phyloP scores from a whole-genome alignment of 371 early-diverging fungal genomes.

The Rhizomucor pusillus region DNA sequence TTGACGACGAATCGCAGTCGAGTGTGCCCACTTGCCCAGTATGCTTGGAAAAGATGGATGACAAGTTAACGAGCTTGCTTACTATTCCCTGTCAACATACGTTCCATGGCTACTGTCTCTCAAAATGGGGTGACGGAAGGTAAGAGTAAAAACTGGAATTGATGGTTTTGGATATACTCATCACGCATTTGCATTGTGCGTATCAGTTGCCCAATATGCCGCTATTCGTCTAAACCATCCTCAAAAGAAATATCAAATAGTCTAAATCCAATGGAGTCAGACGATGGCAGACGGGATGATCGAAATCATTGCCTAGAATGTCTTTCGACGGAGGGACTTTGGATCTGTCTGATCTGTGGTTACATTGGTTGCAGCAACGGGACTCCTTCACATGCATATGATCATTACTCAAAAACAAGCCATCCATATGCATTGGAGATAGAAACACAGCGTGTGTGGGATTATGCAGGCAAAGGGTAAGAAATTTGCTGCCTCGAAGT shows the following conservation, averaged over 20 bases:
- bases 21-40: conserved; percentile 85
- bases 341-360: conserved; percentile 96
- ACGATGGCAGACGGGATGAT: background rate
- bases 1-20: background rate
- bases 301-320: conserved; percentile 72
- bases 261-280: background rate
- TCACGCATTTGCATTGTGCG: background rate
- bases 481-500: too few species aligned
- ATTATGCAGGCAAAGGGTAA: conserved; percentile 91
- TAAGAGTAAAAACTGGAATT: conserved; percentile 5
- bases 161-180: background rate
- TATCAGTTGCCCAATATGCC: conserved; percentile 85
- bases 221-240: conserved; percentile 64
- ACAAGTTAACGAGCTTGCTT: conserved; percentile 78
- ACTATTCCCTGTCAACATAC: conserved; percentile 93
- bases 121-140: conserved; percentile 87
- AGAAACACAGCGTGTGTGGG: conserved; percentile 96
- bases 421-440: conserved; percentile 91
- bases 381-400: conserved; percentile 81
- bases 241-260: conserved; percentile 7
- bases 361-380: conserved; percentile 84
- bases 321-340: conserved; percentile 70
- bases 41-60: conserved; percentile 93
- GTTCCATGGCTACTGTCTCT: conserved; percentile 86
- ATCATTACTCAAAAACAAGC: conserved; percentile 75